phyloP scores from a whole-genome alignment of 1,139 yeast species.

The Nakaseomyces sp. region DNA sequence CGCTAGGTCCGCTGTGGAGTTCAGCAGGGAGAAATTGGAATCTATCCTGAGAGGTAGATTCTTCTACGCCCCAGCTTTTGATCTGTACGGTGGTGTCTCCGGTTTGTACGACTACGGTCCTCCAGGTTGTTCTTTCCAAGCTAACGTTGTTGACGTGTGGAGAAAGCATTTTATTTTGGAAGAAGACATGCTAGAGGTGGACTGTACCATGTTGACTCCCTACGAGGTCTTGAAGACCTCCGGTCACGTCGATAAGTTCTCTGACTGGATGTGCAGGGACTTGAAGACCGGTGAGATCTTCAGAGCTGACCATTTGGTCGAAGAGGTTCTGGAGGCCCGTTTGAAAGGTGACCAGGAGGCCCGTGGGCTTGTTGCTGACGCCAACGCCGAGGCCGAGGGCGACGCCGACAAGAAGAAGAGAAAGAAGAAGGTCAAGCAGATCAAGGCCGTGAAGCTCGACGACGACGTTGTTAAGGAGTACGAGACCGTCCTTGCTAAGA shows the following conservation, averaged over 20 bases:
- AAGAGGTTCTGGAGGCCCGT: slow-evolving; percentile 92
- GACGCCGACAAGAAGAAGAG: slow-evolving; percentile 70
- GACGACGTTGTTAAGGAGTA: slow-evolving; percentile 73
- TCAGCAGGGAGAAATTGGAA: slow-evolving; percentile 81
- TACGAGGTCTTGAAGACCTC: slow-evolving; percentile 95
- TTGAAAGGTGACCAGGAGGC: slow-evolving; percentile 95
- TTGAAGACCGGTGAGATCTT: slow-evolving; percentile 93
- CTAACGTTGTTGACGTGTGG: slow-evolving; percentile 91
- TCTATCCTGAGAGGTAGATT: slow-evolving; percentile 89
- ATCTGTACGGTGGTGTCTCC: slow-evolving; percentile 95
- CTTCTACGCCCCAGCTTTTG: slow-evolving; percentile 95
- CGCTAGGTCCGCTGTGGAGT: slow-evolving; percentile 41
- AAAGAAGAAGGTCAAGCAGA: slow-evolving; percentile 95
- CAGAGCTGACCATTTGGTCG: slow-evolving; percentile 96
- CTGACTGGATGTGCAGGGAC: slow-evolving; percentile 99
- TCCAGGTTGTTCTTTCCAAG: slow-evolving; percentile 97
- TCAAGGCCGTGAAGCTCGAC: slow-evolving; percentile 77
- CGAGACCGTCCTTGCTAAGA: slow-evolving; percentile 79
- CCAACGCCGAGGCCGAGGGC: slow-evolving; percentile 54
- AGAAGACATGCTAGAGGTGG: slow-evolving; percentile 98
- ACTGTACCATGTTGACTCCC: slow-evolving; percentile 95
- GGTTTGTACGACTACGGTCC: slow-evolving; percentile 99
- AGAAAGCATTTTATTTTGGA: slow-evolving; percentile 95
- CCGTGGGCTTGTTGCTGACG: slow-evolving; percentile 57
- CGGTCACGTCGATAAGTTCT: slow-evolving; percentile 97